Conservation (phyloP, 2,329 filamentous ascomycete species). For the Graphiopsis chlorocephala region DNA sequence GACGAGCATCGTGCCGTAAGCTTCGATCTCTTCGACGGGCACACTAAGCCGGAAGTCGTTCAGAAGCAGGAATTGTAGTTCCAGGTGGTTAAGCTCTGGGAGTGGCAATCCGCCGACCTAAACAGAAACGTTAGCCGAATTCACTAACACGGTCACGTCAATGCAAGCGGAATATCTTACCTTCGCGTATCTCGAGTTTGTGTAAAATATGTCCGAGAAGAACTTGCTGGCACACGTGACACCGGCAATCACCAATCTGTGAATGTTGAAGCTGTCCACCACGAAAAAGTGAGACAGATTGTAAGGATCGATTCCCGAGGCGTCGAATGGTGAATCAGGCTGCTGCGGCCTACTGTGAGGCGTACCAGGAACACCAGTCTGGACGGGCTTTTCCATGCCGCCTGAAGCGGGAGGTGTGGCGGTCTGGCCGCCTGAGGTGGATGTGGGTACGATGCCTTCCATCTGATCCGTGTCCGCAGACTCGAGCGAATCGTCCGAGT, state of each 20-base stretch:
- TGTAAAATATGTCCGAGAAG: conserved; percentile 98
- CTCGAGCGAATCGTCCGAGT: conserved; percentile 20
- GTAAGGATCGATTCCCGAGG: conserved; percentile 45
- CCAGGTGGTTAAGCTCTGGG: conserved; percentile 89
- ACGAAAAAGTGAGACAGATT: conserved; percentile 75
- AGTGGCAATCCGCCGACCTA: conserved; percentile 93
- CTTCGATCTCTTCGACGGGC: conserved; percentile 90
- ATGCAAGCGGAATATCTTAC: conserved; percentile 51
- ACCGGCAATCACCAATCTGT: conserved; percentile 90
- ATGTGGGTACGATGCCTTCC: conserved; percentile 30
- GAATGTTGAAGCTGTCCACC: conserved; percentile 98
- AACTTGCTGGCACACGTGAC: conserved; percentile 99
- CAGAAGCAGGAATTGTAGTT: conserved; percentile 89
- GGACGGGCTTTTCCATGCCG: conserved; percentile 42
- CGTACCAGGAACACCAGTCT: conserved; percentile 35
- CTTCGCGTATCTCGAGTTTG: conserved; percentile 98
- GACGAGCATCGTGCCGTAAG: conserved; percentile 96
- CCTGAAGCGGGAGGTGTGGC: conserved; percentile 50
- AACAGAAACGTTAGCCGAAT: not conserved
- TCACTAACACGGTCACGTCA: not conserved
- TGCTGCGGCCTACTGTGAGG: conserved; percentile 36
- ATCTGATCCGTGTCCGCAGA: conserved; percentile 29
- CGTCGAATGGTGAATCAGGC: conserved; percentile 32
- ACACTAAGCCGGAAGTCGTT: conserved; percentile 96
- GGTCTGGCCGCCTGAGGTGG: conserved; percentile 33